Conservation (phyloP, 805 yeast species). For the Myxozyma mucilagina region DNA sequence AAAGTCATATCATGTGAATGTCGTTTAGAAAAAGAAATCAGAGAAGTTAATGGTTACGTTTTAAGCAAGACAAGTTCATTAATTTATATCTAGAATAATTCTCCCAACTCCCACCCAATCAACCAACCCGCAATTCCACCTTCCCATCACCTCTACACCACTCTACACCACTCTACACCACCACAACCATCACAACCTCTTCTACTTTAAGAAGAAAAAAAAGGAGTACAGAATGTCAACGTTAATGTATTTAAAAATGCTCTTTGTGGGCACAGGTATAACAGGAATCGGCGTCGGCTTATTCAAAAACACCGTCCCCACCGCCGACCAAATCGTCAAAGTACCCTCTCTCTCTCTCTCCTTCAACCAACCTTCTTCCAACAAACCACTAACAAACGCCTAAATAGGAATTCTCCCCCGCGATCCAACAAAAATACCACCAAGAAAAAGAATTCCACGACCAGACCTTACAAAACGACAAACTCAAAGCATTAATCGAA, state of each 20-base stretch:
- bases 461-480: background rate
- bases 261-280: conserved; percentile 65
- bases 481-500: conserved; percentile 15
- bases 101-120: too few relatives aligned
- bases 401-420: conserved; percentile 66
- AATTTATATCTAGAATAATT: too few relatives aligned
- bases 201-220: background rate
- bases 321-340: conserved; percentile 76
- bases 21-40: too few relatives aligned
- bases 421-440: conserved; percentile 70
- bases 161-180: background rate
- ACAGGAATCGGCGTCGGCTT: conserved; percentile 69
- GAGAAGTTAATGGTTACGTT: too few relatives aligned
- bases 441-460: conserved; percentile 31
- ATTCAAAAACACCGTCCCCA: conserved; percentile 75
- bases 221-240: background rate
- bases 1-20: too few relatives aligned
- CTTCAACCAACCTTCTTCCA: background rate
- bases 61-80: too few relatives aligned
- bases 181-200: background rate
- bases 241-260: conserved; percentile 40
- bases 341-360: conserved; percentile 17
- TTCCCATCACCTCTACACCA: background rate
- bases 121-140: background rate
- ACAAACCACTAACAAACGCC: background rate